phyloP scores from a whole-genome alignment of 2,329 filamentous ascomycete species.

The Venturia nashicola region DNA sequence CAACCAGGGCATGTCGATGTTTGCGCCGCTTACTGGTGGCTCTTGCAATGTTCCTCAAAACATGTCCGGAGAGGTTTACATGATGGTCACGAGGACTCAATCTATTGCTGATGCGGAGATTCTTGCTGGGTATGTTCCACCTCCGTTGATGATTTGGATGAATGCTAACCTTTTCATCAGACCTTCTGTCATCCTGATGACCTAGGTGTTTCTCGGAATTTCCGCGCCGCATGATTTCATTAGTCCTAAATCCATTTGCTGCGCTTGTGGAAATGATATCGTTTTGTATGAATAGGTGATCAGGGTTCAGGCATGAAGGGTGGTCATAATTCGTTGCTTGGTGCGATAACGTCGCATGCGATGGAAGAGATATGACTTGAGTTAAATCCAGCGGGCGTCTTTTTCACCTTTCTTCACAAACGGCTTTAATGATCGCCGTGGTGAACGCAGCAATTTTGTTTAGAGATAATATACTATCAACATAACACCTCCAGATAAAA shows the following conservation, averaged over 20 bases:
- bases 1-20: slow-evolving; percentile 51
- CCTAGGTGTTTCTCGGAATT: background rate
- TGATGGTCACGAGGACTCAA: slow-evolving; percentile 47
- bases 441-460: background rate
- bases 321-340: background rate
- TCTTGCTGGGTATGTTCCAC: slow-evolving; percentile 40
- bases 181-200: slow-evolving; percentile 11
- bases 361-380: background rate
- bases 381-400: background rate
- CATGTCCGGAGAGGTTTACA: slow-evolving; percentile 52
- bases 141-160: background rate
- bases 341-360: background rate
- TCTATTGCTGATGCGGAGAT: slow-evolving; percentile 48
- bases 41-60: slow-evolving; percentile 51
- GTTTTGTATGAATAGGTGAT: background rate
- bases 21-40: slow-evolving; percentile 42
- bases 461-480: background rate
- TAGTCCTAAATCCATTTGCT: background rate
- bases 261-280: background rate
- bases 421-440: background rate
- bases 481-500: background rate
- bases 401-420: background rate
- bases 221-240: background rate
- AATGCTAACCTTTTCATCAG: slow-evolving; percentile 3
- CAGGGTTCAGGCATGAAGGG: background rate